Evolutionary conservation across 2,329 filamentous ascomycete species (phyloP).

Genomic region (Aspergillus glaucus): DNA sequence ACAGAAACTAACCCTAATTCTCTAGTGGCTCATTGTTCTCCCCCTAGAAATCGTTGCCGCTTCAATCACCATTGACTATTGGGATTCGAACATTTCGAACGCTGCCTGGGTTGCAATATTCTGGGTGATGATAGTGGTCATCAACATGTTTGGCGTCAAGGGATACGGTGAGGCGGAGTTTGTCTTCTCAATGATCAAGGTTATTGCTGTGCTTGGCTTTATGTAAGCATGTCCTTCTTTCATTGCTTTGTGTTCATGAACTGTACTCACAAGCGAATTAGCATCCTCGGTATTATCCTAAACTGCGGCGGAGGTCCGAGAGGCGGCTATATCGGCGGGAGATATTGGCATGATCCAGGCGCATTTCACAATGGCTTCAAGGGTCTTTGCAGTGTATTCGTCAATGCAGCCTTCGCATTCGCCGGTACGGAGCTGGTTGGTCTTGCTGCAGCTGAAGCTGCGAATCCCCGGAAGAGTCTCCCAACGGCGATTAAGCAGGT

Average conservation of each 20-base stretch:
- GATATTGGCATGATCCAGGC: conserved; percentile 72
- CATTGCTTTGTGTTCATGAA: neutral
- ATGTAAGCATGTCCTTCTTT: conserved; percentile 52
- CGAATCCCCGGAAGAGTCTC: conserved; percentile 60
- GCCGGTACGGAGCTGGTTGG: conserved; percentile 58
- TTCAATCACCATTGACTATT: conserved; percentile 76
- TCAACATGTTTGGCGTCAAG: conserved; percentile 84
- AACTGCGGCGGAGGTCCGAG: conserved; percentile 72
- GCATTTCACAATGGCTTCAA: conserved; percentile 64
- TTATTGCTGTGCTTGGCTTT: conserved; percentile 79
- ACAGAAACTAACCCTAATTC: too few species aligned
- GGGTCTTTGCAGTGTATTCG: conserved; percentile 58
- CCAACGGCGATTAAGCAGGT: conserved; percentile 88
- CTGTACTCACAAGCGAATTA: conserved; percentile 24
- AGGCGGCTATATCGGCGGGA: conserved; percentile 71
- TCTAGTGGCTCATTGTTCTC: conserved; percentile 67
- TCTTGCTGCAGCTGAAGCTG: conserved; percentile 54
- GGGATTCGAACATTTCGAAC: conserved; percentile 59
- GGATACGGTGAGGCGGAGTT: conserved; percentile 90
- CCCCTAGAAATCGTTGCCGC: conserved; percentile 84
- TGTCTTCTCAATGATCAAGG: conserved; percentile 77
- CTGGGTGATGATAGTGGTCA: conserved; percentile 64
- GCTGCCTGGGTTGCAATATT: conserved; percentile 81
- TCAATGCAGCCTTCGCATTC: conserved; percentile 58
- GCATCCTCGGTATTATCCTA: conserved; percentile 76